These are phyloP conservation scores for Penicillium paradoxum DNA, from an alignment of 495 filamentous ascomycete species.

Conservation along the genomic window DNA sequence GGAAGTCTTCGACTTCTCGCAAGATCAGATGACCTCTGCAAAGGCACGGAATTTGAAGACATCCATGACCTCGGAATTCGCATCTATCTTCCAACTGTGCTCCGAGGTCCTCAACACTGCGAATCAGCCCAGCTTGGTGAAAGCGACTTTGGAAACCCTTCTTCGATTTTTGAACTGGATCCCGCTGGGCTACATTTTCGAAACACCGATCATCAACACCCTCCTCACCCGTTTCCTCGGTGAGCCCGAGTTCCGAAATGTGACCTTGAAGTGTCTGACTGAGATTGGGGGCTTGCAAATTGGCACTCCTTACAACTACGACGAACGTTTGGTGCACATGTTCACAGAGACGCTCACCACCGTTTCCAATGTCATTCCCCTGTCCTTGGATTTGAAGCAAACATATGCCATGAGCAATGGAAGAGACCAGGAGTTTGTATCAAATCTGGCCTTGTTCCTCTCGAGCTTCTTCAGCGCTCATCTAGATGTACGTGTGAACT, in stretches of 20 bases:
- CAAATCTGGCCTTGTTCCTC: constrained; percentile 92
- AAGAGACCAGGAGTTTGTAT: constrained; percentile 94
- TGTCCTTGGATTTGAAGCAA: constrained; percentile 80
- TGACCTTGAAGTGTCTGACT: constrained; percentile 93
- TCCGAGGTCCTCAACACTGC: constrained; percentile 87
- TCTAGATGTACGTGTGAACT: constrained; percentile 60
- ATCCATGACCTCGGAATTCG: constrained; percentile 97
- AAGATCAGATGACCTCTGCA: constrained; percentile 94
- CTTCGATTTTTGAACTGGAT: constrained; percentile 99
- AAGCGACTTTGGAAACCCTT: constrained; percentile 89
- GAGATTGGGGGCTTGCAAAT: constrained; percentile 91
- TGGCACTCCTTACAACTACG: constrained; percentile 73
- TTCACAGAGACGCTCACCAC: constrained; percentile 91
- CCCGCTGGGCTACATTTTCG: constrained; percentile 95
- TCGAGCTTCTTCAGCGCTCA: constrained; percentile 94
- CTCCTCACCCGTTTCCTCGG: constrained; percentile 85
- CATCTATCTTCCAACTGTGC: constrained; percentile 94
- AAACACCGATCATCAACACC: constrained; percentile 94
- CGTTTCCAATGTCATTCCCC: constrained; percentile 84
- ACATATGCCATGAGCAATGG: constrained; percentile 88
- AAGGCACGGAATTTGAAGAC: constrained; percentile 96
- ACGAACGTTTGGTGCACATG: constrained; percentile 92
- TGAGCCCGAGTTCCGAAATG: constrained; percentile 87
- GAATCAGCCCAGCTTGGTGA: constrained; percentile 81
- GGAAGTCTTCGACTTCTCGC: constrained; percentile 98